Evolutionary conservation across 1,139 yeast species (phyloP).

Genomic region (Sugiyamaella novakii): DNA sequence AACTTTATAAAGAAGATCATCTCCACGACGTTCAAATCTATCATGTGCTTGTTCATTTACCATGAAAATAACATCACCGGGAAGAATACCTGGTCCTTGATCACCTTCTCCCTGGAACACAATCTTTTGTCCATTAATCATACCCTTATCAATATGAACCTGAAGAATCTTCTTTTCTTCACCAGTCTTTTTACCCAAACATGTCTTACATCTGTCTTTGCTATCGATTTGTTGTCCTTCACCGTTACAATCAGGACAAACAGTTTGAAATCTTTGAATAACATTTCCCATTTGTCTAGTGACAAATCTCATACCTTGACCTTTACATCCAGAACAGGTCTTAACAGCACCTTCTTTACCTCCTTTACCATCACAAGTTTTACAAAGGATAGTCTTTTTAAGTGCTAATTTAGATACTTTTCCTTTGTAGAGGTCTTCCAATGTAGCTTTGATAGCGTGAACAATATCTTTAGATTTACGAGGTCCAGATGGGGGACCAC

Average conservation of each 20-base stretch:
- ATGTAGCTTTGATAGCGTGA: slow-evolving; percentile 80
- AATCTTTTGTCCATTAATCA: slow-evolving; percentile 91
- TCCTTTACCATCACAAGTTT: slow-evolving; percentile 90
- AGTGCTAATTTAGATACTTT: slow-evolving; percentile 91
- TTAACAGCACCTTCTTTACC: slow-evolving; percentile 92
- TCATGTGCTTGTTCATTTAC: slow-evolving; percentile 87
- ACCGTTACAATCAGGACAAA: slow-evolving; percentile 91
- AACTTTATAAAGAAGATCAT: slow-evolving; percentile 81
- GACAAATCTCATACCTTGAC: slow-evolving; percentile 88
- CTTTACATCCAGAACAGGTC: slow-evolving; percentile 83
- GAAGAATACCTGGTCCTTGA: slow-evolving; percentile 91
- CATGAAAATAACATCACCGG: slow-evolving; percentile 95
- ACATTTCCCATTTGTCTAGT: slow-evolving; percentile 99
- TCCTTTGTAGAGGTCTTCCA: slow-evolving; percentile 90
- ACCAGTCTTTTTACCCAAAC: slow-evolving; percentile 87
- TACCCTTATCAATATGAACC: slow-evolving; percentile 96
- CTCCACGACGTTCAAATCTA: slow-evolving; percentile 81
- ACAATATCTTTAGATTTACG: slow-evolving; percentile 73
- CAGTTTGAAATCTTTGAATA: slow-evolving; percentile 96
- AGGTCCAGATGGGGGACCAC: slow-evolving; percentile 81
- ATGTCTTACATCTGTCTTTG: slow-evolving; percentile 83
- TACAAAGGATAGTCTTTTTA: slow-evolving; percentile 88
- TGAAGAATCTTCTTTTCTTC: slow-evolving; percentile 91
- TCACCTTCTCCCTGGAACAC: slow-evolving; percentile 96
- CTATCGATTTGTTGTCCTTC: slow-evolving; percentile 87